A percentile compares a stretch with the other conserved stretches of the same genome.
Conservation (phyloP, 257 asterid genomes). For the Solanum acaule region DNA sequence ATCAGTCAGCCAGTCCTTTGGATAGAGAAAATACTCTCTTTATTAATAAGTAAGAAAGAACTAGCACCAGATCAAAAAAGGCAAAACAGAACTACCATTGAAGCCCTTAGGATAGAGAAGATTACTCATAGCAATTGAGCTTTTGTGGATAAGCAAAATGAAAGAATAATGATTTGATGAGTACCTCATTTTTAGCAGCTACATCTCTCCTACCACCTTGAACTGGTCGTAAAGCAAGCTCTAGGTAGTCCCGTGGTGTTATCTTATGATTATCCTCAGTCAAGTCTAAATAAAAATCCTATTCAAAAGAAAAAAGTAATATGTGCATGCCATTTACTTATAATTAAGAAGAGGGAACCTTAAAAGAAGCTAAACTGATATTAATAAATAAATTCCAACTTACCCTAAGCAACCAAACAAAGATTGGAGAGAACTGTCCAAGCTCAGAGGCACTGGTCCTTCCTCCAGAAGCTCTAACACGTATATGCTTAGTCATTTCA, state of each 20-base stretch:
- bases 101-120: neutral
- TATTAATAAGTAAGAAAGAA: neutral
- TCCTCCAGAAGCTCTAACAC: slow-evolving; percentile 90
- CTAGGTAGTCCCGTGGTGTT: slow-evolving; percentile 99
- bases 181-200: slow-evolving; percentile 88
- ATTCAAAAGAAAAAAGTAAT: slow-evolving; percentile 5
- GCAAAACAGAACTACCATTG: neutral
- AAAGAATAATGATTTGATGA: neutral
- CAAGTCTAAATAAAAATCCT: slow-evolving; percentile 94
- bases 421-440: slow-evolving; percentile 92
- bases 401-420: slow-evolving; percentile 99
- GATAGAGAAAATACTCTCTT: neutral
- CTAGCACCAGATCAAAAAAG: neutral
- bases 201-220: slow-evolving; percentile 72
- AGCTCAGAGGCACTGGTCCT: slow-evolving; percentile 81
- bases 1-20: neutral
- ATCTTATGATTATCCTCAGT: slow-evolving; percentile 78
- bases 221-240: slow-evolving; percentile 77
- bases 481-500: slow-evolving; percentile 98
- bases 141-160: too few relatives aligned
- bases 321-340: neutral
- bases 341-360: neutral
- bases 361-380: neutral
- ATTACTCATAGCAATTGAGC: neutral
- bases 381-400: neutral